Evolutionary conservation across 2,329 filamentous ascomycete species (phyloP).

Genomic region (Fusarium gaditjirri): DNA sequence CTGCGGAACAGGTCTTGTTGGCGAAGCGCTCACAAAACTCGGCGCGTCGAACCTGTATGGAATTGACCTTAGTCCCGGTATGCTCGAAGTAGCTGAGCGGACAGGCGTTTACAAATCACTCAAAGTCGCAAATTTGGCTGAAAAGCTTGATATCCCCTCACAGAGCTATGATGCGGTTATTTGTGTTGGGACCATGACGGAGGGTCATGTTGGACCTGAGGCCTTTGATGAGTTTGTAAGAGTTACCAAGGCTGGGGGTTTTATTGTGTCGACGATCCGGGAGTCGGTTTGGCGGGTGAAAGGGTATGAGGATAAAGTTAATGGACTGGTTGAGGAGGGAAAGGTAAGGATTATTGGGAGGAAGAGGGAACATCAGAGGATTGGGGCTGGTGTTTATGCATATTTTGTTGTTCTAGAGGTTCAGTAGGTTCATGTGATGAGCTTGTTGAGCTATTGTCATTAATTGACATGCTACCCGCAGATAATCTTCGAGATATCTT

Average conservation of each 20-base stretch:
- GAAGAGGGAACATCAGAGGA: background rate
- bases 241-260: conserved; percentile 54
- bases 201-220: conserved; percentile 60
- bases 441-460: background rate
- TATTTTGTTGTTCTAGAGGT: conserved; percentile 18
- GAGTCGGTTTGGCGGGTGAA: conserved; percentile 57
- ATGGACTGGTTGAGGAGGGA: conserved; percentile 28
- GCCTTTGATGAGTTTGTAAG: conserved; percentile 59
- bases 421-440: background rate
- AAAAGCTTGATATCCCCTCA: conserved; percentile 49
- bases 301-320: conserved; percentile 56
- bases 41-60: conserved; percentile 57
- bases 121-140: conserved; percentile 55
- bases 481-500: background rate
- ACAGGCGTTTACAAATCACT: conserved; percentile 57
- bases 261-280: conserved; percentile 59
- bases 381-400: conserved; percentile 19
- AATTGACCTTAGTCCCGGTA: conserved; percentile 59
- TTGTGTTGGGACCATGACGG: conserved; percentile 63
- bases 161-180: conserved; percentile 58
- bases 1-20: conserved; percentile 63
- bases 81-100: conserved; percentile 58
- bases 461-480: fast-evolving
- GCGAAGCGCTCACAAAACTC: conserved; percentile 52
- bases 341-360: conserved; percentile 4